Base-by-base conservation (phyloP, 208 protist genomes). In the Angomonas desouzai region DNA sequence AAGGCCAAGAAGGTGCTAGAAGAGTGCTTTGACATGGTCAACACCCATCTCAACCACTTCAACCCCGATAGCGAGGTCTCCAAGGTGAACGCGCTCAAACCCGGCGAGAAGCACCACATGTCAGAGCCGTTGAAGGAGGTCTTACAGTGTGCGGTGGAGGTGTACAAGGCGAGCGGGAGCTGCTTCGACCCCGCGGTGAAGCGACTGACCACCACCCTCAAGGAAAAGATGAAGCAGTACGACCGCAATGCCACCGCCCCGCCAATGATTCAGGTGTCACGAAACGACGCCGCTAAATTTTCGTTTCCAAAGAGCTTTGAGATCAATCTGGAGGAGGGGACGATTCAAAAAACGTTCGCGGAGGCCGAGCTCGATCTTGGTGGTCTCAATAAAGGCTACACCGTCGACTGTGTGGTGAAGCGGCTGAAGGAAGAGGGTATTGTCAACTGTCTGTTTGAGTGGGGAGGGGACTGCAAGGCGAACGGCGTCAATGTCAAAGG, bases 61-160 rank as follows among this genome's bases (percentile, higher is more conserved):
- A 87, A 87, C 70, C 77, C 74, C 28, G 75, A 81, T 49, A 87
- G 81, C 45, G 81, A 87, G 74, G 59, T 84, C 30, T 84, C 74
- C 9, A 57, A 71, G 48, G 68, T 87, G 62, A 83, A 83, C 55
- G 18, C 48, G 38, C 68, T 84, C 49, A 66, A 73, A 0, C 71
- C 75, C 0, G 77, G 77, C 18, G 60, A 81, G 64, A 47, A 55
- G 48, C 74, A 82, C 64, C 77, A 81, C 68, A 83, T 87, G 81
- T 87, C 81, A 3, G 72, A 71, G 20, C 66, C 74, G 10, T 69
- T 87, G 40, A 70, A 72, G 51, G 68, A 70, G 48, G 81, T 87
- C 28, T 69, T 87, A 49, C 55, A 55, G 40, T 83, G 77, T 72
- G 77, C 63, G 60, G 62, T 74, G 48, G 64, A 70, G 4, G 77